Conservation (phyloP, 345 rosid genomes). For the Eucalyptus tenuipes region DNA sequence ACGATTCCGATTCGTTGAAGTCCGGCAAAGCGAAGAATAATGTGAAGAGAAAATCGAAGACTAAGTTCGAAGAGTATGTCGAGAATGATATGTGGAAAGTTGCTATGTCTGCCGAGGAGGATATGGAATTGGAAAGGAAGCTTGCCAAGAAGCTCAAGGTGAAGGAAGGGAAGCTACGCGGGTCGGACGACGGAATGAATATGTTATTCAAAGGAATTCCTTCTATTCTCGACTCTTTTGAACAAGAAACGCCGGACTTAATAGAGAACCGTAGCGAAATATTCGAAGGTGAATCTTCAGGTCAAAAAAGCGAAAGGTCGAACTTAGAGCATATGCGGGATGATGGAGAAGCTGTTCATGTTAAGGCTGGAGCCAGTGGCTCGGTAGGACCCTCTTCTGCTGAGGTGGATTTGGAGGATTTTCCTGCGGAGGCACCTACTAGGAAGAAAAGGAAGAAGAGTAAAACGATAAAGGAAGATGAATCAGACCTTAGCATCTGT, state of each 20-base stretch:
- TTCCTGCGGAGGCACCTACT: neutral
- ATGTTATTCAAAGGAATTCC: conserved; percentile 34
- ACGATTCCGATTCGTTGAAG: conserved; percentile 5
- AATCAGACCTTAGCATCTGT: neutral
- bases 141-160: conserved; percentile 85
- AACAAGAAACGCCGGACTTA: conserved; percentile 2
- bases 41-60: conserved; percentile 21
- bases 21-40: conserved; percentile 15
- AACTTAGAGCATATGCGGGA: neutral
- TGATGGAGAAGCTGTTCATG: neutral
- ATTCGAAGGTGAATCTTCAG: neutral
- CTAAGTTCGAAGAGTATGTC: conserved; percentile 70
- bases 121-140: conserved; percentile 58
- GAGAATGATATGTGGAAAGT: conserved; percentile 30
- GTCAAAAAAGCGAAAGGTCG: neutral
- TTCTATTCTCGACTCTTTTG: conserved; percentile 22
- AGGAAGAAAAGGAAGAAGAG: conserved; percentile 31
- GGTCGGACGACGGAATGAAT: conserved; percentile 55
- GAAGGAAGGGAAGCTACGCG: conserved; percentile 56
- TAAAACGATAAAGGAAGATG: conserved; percentile 5
- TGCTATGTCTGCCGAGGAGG: conserved; percentile 23
- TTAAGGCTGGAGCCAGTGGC: neutral
- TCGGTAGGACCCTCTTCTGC: neutral
- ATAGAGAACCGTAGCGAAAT: neutral
- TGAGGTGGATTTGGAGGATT: neutral